A percentile compares a stretch with the other conserved stretches of the same genome.
These are phyloP conservation scores for Stachybotrys echinatus DNA, from an alignment of 2,329 filamentous ascomycete species.

Conservation along the genomic window DNA sequence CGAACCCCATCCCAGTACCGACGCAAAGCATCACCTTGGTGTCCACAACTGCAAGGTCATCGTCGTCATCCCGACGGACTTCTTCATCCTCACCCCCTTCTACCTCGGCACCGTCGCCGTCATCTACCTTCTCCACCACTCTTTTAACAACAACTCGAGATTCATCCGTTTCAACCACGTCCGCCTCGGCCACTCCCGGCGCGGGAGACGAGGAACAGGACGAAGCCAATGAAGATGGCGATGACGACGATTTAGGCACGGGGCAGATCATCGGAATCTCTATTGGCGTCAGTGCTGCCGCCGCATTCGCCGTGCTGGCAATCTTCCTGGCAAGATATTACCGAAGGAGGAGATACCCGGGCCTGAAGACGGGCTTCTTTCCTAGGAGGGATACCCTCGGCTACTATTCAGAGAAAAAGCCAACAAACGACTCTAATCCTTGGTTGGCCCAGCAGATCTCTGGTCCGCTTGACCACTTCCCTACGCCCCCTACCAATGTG, in stretches of 20 bases:
- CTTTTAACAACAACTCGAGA: not conserved
- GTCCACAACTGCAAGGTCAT: constrained; percentile 1
- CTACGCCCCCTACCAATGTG: constrained; percentile 12
- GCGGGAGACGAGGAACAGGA: constrained; percentile 5
- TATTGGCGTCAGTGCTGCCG: constrained; percentile 45
- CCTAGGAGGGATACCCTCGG: constrained; percentile 31
- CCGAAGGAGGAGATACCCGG: constrained; percentile 34
- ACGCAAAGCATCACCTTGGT: constrained; percentile 10
- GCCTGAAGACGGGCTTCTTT: constrained; percentile 31
- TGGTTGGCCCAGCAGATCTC: constrained; percentile 19
- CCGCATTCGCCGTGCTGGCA: constrained; percentile 41
- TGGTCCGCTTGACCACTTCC: constrained; percentile 12
- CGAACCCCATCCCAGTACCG: constrained; percentile 7
- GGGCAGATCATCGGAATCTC: constrained; percentile 54
- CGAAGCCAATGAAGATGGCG: constrained; percentile 4
- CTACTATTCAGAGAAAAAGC: constrained; percentile 20
- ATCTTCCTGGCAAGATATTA: constrained; percentile 37
- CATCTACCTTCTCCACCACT: not conserved
- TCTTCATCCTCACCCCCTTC: not conserved
- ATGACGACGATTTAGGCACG: constrained; percentile 19
- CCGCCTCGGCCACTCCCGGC: not conserved
- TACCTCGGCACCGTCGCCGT: not conserved
- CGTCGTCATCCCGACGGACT: not conserved
- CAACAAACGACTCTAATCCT: constrained; percentile 14
- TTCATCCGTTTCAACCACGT: not conserved